Conservation (phyloP, 2,329 filamentous ascomycete species). For the Ceratocystis harringtonii region DNA sequence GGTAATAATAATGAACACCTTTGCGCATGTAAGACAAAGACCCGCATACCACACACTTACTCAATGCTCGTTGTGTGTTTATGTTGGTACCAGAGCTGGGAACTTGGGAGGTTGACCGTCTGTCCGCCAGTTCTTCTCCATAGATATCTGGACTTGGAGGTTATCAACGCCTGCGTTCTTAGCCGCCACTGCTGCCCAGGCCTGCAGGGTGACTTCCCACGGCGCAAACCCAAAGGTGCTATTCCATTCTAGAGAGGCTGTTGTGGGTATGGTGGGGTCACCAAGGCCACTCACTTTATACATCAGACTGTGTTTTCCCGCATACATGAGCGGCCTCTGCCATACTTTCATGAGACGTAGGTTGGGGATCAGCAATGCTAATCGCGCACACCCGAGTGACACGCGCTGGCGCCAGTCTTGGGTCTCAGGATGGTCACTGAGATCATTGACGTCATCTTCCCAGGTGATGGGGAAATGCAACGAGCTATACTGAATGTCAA, state of each 20-base stretch:
- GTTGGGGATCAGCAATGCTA: slow-evolving; percentile 19
- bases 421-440: slow-evolving; percentile 19
- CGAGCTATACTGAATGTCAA: slow-evolving; percentile 19
- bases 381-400: slow-evolving; percentile 19
- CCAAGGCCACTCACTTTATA: slow-evolving; percentile 14
- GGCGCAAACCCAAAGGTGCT: slow-evolving; percentile 20
- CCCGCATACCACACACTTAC: neutral
- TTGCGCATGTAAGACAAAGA: neutral
- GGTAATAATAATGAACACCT: neutral
- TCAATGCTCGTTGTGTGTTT: neutral
- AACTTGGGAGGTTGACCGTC: slow-evolving; percentile 10
- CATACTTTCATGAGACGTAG: slow-evolving; percentile 19
- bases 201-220: slow-evolving; percentile 19
- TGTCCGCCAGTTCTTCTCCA: neutral
- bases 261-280: neutral
- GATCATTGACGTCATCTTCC: slow-evolving; percentile 18
- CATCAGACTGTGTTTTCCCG: slow-evolving; percentile 19
- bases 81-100: neutral
- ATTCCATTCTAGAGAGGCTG: slow-evolving; percentile 17
- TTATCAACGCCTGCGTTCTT: slow-evolving; percentile 8
- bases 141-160: neutral
- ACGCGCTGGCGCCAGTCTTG: slow-evolving; percentile 19
- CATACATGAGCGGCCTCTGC: slow-evolving; percentile 21
- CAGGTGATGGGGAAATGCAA: slow-evolving; percentile 19
- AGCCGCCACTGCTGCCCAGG: slow-evolving; percentile 19